These are phyloP conservation scores for Pleurotus tuber-regium DNA, from an alignment of 768 basidiomycete species.

Conservation along the genomic window DNA sequence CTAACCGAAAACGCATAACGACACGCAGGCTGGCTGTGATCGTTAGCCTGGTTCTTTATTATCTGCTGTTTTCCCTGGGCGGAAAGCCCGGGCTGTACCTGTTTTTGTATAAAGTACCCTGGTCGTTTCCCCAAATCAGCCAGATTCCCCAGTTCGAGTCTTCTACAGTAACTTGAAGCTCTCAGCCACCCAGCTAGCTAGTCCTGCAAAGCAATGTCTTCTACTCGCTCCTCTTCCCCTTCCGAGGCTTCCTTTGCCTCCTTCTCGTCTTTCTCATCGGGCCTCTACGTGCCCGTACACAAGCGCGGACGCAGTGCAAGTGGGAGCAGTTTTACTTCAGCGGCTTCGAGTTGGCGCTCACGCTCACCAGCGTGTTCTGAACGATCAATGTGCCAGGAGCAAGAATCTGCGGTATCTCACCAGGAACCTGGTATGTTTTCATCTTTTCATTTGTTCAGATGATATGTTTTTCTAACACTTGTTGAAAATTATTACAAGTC, in stretches of 20 bases:
- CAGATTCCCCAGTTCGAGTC: conserved; percentile 9
- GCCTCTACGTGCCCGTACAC: conserved; percentile 41
- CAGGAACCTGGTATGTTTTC: conserved; percentile 1
- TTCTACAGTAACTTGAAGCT: conserved; percentile 9
- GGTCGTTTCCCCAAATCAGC: conserved; percentile 2
- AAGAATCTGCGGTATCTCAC: conserved; percentile 8
- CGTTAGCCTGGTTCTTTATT: conserved; percentile 4
- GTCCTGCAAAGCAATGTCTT: conserved; percentile 17
- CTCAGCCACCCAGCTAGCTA: conserved; percentile 24
- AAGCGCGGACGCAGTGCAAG: conserved; percentile 24
- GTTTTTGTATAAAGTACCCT: conserved; percentile 10
- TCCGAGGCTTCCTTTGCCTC: conserved; percentile 17
- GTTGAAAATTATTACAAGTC: background rate
- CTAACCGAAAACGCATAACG: conserved; percentile 10
- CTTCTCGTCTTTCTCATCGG: conserved; percentile 16
- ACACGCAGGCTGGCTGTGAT: conserved; percentile 4
- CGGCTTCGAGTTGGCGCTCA: conserved; percentile 19
- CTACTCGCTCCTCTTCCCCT: conserved; percentile 11
- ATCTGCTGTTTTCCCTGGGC: conserved; percentile 8
- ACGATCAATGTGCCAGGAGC: conserved; percentile 11
- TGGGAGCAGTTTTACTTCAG: conserved; percentile 13
- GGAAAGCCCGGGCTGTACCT: conserved; percentile 6
- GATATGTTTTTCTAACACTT: background rate
- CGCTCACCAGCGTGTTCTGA: conserved; percentile 9
- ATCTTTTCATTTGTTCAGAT: background rate